Evolutionary conservation across 805 yeast species (phyloP).

Genomic region (Maudiozyma bulderi): DNA sequence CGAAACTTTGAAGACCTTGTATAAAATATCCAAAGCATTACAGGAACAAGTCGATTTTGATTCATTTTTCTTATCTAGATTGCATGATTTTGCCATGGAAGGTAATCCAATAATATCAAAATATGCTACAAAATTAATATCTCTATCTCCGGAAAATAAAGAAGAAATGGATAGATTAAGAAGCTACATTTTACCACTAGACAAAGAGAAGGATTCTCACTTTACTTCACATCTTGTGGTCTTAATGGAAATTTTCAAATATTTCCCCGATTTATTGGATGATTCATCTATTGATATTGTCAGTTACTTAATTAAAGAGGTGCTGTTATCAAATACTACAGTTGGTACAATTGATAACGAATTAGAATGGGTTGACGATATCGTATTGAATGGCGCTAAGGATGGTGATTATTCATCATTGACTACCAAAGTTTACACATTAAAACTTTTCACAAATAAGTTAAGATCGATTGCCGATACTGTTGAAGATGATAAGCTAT

Average conservation of each 20-base stretch:
- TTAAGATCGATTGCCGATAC: conserved; percentile 32
- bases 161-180: conserved; percentile 33
- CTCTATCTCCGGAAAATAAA: conserved; percentile 38
- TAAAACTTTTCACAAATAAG: conserved; percentile 53
- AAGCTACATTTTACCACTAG: conserved; percentile 41
- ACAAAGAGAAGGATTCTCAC: conserved; percentile 24
- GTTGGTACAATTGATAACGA: conserved; percentile 25
- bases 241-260: conserved; percentile 47
- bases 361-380: conserved; percentile 41
- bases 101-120: conserved; percentile 57
- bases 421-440: conserved; percentile 41
- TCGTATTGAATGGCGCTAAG: conserved; percentile 30
- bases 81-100: conserved; percentile 37
- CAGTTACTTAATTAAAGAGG: conserved; percentile 47
- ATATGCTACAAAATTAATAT: conserved; percentile 51
- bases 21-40: conserved; percentile 45
- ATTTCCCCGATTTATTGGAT: conserved; percentile 41
- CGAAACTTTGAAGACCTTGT: conserved; percentile 49
- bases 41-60: conserved; percentile 40
- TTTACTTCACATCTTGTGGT: conserved; percentile 51
- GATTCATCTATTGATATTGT: conserved; percentile 50
- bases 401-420: conserved; percentile 31
- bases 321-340: conserved; percentile 44
- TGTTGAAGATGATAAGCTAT: conserved; percentile 29
- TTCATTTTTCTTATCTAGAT: conserved; percentile 32